Percentiles rank a stretch among this genome's conserved stretches.
These are phyloP conservation scores for Yamadazyma dendronema DNA, from an alignment of 1,139 yeast genomes.

Conservation along the genomic window DNA sequence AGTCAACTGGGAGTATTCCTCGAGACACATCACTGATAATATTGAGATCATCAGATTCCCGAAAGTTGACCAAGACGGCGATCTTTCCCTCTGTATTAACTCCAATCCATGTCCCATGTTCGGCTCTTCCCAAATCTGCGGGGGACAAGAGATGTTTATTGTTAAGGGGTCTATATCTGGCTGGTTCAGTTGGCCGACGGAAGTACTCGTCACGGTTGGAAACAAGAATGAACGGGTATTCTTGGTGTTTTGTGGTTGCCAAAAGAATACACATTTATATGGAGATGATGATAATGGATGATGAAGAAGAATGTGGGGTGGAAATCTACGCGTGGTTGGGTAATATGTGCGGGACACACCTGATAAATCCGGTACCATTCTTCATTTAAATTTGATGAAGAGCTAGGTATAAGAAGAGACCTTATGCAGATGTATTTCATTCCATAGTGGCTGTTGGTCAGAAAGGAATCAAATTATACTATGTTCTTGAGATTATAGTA, in stretches of 20 bases:
- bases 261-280: slow-evolving; percentile 60
- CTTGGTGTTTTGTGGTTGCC: slow-evolving; percentile 59
- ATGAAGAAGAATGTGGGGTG: background rate
- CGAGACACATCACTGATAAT: slow-evolving; percentile 55
- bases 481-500: no score
- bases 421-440: no score
- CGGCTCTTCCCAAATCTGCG: slow-evolving; percentile 66
- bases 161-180: slow-evolving; percentile 46
- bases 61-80: slow-evolving; percentile 74
- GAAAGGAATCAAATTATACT: no score
- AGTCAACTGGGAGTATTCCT: slow-evolving; percentile 67
- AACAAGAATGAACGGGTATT: slow-evolving; percentile 65
- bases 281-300: background rate
- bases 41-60: slow-evolving; percentile 37
- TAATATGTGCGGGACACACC: no score
- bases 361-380: no score
- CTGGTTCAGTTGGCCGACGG: slow-evolving; percentile 66
- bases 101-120: slow-evolving; percentile 94
- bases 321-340: no score
- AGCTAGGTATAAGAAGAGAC: no score
- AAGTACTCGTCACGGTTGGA: slow-evolving; percentile 88
- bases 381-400: no score
- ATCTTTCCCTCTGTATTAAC: slow-evolving; percentile 59
- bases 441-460: no score
- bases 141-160: slow-evolving; percentile 58